Percentiles rank a stretch among this genome's conserved stretches.
Evolutionary conservation across 2,329 filamentous ascomycete species (phyloP).

Genomic region (Huntiella bhutanensis): DNA sequence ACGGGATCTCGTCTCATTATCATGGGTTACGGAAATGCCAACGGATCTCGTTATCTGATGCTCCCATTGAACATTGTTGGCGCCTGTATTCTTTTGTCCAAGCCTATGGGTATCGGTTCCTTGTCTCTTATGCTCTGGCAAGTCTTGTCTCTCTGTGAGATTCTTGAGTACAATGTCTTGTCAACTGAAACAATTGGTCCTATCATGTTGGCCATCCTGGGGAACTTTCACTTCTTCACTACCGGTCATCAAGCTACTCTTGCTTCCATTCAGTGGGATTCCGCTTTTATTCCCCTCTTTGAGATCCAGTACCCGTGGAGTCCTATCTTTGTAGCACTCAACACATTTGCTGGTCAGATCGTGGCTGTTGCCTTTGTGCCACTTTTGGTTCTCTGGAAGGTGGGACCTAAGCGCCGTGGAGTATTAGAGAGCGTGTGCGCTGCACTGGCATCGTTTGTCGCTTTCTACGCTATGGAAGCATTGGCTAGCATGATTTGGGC

Average conservation of each 20-base stretch:
- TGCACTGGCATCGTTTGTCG: constrained; percentile 53
- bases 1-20: constrained; percentile 48
- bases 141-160: constrained; percentile 56
- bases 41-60: constrained; percentile 77
- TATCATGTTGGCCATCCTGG: constrained; percentile 67
- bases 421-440: constrained; percentile 52
- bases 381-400: constrained; percentile 74
- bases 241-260: constrained; percentile 88
- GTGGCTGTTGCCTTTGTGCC: constrained; percentile 64
- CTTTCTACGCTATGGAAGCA: constrained; percentile 68
- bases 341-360: constrained; percentile 80
- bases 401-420: constrained; percentile 51
- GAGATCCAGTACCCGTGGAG: constrained; percentile 78
- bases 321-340: constrained; percentile 61
- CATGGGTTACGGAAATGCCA: constrained; percentile 80
- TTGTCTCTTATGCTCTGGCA: constrained; percentile 74
- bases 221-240: constrained; percentile 91
- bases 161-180: constrained; percentile 40
- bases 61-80: constrained; percentile 62
- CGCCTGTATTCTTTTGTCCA: constrained; percentile 63
- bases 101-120: constrained; percentile 82
- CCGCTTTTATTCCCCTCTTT: constrained; percentile 74
- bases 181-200: constrained; percentile 61
- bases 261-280: constrained; percentile 85
- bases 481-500: constrained; percentile 83